A percentile compares a stretch with the other conserved stretches of the same genome.
Evolutionary conservation across 169 alveolate genomes (phyloP).

Genomic region (Eimeria praecox): DNA sequence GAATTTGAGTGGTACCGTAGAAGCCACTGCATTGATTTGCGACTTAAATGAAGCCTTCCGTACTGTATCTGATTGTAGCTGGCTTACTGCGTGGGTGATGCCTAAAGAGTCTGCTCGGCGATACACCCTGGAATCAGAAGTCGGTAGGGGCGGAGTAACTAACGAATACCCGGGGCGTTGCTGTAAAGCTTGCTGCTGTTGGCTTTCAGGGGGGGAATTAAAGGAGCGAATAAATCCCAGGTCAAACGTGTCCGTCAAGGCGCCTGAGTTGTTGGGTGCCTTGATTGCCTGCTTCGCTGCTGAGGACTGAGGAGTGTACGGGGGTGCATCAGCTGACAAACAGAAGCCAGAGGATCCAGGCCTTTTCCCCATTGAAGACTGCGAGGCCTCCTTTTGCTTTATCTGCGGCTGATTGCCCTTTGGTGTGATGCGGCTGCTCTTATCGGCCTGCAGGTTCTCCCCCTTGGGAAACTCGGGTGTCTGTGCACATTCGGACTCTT

Average conservation of each 20-base stretch:
- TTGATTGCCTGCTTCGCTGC: slow-evolving; percentile 50
- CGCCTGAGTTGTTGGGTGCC: not conserved
- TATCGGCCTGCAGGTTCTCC: not conserved
- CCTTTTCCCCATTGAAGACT: not conserved
- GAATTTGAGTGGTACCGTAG: slow-evolving; percentile 44
- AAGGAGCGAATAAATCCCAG: slow-evolving; percentile 32
- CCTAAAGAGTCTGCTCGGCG: slow-evolving; percentile 25
- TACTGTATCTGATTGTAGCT: not conserved
- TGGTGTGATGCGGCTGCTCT: slow-evolving; percentile 51
- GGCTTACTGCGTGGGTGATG: not conserved
- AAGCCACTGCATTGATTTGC: not conserved
- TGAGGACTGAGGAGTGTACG: slow-evolving; percentile 61
- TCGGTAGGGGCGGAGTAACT: not conserved
- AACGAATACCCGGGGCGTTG: not conserved
- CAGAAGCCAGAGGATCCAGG: slow-evolving; percentile 10
- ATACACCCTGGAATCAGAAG: not conserved
- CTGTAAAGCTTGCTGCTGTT: not conserved
- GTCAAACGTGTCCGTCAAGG: not conserved
- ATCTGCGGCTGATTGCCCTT: slow-evolving; percentile 49
- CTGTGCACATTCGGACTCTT: not conserved
- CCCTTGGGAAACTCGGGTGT: not conserved
- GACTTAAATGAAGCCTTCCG: not conserved
- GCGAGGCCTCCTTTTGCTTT: slow-evolving; percentile 5
- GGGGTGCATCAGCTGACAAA: slow-evolving; percentile 68
- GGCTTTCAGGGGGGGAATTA: not conserved